Evolutionary conservation across 164 flowering plant species (phyloP), one percentile per base, ranked within the genome.

Genomic region (Nymphaea thermarum): DNA sequence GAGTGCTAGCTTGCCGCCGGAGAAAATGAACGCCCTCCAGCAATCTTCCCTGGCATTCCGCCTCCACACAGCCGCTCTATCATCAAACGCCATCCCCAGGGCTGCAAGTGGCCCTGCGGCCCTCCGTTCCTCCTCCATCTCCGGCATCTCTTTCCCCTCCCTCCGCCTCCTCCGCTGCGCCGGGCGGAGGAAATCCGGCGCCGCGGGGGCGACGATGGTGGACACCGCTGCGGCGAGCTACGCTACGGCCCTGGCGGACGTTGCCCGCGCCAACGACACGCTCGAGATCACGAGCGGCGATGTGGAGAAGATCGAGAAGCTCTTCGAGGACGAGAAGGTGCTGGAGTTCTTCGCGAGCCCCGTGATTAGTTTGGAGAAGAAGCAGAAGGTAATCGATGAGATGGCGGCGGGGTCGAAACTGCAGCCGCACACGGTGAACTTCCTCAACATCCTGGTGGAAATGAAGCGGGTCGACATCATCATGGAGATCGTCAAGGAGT

Each of bases 221-320:
- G 85, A 77, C 66, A 36, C 81, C 4, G 87, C 86, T 4, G 86
- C 96, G n/a, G 74, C 72, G 6, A 85, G 86, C 75, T 93, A 93
- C 81, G 96, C 96, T 2, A 2, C 74, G 47, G 96, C 96, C 0
- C 80, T 93, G 0, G 91, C 92, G 43, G 96, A 90, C 67, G 84
- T 86, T 15, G 96, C 96, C 5, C 64, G 51, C 6, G 44, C 86
- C 12, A 85, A 79, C 79, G 75, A 74, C 63, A 85, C 96, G 7
- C 82, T 93, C 11, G 96, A 90, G 6, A 36, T 84, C 55, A 93
- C 97, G 59, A 11, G 18, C 71, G 79, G 76, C 36, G 96, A 90
- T 74, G 43, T 89, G 16, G 96, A 86, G 60, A 85, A 85, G 68
- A 6, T 93, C 43, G 88, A 83, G 43, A 76, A 83, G 36, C 0